phyloP scores from a whole-genome alignment of 2,329 filamentous ascomycete genomes.

The Calonectria naviculata region DNA sequence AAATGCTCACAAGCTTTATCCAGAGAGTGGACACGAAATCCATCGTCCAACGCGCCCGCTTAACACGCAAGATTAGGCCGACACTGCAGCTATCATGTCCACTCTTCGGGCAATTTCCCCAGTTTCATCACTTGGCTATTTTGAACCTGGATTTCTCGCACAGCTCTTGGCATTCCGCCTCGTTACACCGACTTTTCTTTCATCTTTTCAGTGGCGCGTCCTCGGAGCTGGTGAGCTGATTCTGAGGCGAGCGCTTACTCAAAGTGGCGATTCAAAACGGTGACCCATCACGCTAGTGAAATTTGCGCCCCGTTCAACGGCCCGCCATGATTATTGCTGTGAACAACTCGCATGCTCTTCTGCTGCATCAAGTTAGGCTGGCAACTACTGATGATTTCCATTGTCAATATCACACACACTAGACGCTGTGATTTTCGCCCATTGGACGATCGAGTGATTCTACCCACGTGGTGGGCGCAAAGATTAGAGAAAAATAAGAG shows the following conservation, averaged over 20 bases:
- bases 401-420: background rate
- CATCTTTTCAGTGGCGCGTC: background rate
- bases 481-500: background rate
- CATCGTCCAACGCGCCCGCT: background rate
- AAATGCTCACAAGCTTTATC: background rate
- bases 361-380: background rate
- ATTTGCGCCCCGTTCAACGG: background rate
- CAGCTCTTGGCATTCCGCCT: background rate
- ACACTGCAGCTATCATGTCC: background rate
- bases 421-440: background rate
- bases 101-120: background rate
- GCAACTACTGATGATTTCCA: background rate
- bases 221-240: background rate
- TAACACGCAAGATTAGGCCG: background rate
- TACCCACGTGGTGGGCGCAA: too few species aligned
- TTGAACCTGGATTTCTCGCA: background rate
- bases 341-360: background rate
- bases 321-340: background rate
- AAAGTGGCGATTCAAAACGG: background rate
- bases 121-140: background rate
- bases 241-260: background rate
- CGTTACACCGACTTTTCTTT: background rate
- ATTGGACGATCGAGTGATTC: too few species aligned
- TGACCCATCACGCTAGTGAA: background rate
- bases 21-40: background rate